These are phyloP conservation scores for Penicillium sp. DNA, from an alignment of 2,329 filamentous ascomycete genomes.

Conservation along the genomic window DNA sequence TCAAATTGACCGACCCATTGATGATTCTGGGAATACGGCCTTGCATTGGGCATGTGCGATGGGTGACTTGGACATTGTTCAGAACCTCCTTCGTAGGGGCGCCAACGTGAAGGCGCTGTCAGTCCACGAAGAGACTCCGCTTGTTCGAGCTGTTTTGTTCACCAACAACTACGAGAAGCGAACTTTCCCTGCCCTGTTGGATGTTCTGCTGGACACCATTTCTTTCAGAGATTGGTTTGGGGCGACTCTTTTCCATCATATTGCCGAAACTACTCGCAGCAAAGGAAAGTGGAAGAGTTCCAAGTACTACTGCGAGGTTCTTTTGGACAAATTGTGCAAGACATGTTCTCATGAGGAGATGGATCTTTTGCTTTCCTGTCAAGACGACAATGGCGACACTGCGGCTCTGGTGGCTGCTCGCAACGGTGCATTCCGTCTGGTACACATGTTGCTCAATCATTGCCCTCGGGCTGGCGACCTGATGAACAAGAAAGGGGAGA, in stretches of 20 bases:
- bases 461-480: constrained; percentile 77
- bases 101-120: constrained; percentile 72
- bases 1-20: constrained; percentile 87
- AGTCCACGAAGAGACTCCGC: constrained; percentile 74
- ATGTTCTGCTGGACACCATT: constrained; percentile 78
- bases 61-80: constrained; percentile 91
- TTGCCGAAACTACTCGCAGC: constrained; percentile 80
- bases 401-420: constrained; percentile 83
- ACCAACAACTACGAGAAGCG: constrained; percentile 96
- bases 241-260: constrained; percentile 90
- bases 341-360: constrained; percentile 72
- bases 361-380: constrained; percentile 73
- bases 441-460: constrained; percentile 66
- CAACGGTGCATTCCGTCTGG: constrained; percentile 77
- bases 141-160: constrained; percentile 93
- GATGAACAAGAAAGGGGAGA: constrained; percentile 74
- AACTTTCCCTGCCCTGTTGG: constrained; percentile 80
- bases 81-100: constrained; percentile 77
- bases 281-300: constrained; percentile 85
- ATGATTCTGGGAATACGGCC: constrained; percentile 86
- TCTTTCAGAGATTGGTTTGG: constrained; percentile 75
- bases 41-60: constrained; percentile 97
- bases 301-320: constrained; percentile 87
- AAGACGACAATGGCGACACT: constrained; percentile 86
- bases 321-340: constrained; percentile 82